These are phyloP conservation scores for Magnusiomyces suaveolens DNA, from an alignment of 1,139 yeast genomes.

Conservation along the genomic window DNA sequence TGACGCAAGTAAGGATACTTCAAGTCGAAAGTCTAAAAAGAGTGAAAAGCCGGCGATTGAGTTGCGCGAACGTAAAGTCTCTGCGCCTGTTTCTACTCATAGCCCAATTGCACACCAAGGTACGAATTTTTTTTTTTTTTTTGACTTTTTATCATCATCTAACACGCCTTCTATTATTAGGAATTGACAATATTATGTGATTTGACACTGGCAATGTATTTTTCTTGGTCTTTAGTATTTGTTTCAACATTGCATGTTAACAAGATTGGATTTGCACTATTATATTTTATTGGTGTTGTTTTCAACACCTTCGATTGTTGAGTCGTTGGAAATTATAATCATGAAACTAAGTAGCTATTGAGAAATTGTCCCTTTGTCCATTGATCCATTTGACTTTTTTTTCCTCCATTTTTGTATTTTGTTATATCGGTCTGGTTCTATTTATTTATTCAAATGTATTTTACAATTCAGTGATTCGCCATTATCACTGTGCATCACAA, in stretches of 20 bases:
- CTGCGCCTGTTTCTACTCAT: no score
- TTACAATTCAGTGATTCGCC: no score
- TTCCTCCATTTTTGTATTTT: no score
- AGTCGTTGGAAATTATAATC: neutral
- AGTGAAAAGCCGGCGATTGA: neutral
- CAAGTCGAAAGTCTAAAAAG: neutral
- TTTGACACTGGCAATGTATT: no score
- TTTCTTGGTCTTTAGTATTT: neutral
- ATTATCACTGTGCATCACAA: no score
- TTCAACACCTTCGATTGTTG: neutral
- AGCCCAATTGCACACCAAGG: no score
- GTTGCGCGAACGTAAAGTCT: constrained; percentile 12
- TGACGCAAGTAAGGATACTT: neutral
- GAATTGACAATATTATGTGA: constrained; percentile 3
- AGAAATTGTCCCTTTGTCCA: no score
- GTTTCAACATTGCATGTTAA: neutral
- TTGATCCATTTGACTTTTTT: no score
- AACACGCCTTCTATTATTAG: no score
- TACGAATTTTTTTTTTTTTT: constrained; percentile 6
- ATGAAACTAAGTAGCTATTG: neutral
- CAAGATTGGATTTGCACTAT: neutral
- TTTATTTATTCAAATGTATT: no score
- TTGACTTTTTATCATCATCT: no score
- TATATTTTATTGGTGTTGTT: neutral
- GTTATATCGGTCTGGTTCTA: no score